Conservation (phyloP, 441 rosid species). For the Pelargonium myrrhifolium region DNA sequence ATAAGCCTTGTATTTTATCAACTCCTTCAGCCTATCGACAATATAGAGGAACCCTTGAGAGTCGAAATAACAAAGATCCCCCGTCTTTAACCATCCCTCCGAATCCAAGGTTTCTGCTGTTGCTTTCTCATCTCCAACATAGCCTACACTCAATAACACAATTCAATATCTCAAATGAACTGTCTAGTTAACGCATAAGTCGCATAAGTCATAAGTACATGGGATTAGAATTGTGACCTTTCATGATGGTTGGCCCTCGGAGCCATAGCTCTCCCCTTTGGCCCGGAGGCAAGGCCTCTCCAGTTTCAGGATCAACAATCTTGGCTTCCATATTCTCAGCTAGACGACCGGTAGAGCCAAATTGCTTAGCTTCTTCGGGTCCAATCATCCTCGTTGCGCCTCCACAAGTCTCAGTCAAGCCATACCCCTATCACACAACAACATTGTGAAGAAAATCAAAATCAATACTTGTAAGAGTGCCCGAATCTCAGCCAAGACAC, state of each 20-base stretch:
- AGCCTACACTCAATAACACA: slow-evolving; percentile 64
- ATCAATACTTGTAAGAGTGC: background rate
- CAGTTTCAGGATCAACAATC: slow-evolving; percentile 64
- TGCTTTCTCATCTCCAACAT: slow-evolving; percentile 72
- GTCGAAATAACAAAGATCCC: slow-evolving; percentile 82
- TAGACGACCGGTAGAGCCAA: slow-evolving; percentile 66
- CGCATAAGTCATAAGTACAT: too few species aligned
- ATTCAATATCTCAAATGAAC: too few species aligned
- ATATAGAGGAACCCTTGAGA: slow-evolving; percentile 56
- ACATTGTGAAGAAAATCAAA: background rate
- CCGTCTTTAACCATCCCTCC: slow-evolving; percentile 94
- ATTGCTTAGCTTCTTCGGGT: slow-evolving; percentile 41
- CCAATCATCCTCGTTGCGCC: slow-evolving; percentile 35
- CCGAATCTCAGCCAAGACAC: background rate
- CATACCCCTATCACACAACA: slow-evolving; percentile 52
- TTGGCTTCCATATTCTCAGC: slow-evolving; percentile 63
- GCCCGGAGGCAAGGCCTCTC: slow-evolving; percentile 62
- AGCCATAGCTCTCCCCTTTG: slow-evolving; percentile 83
- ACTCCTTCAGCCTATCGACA: slow-evolving; percentile 78
- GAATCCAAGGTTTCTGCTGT: slow-evolving; percentile 70
- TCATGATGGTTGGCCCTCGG: slow-evolving; percentile 73
- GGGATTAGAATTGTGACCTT: too few species aligned
- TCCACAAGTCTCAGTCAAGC: slow-evolving; percentile 68
- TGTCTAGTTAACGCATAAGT: too few species aligned
- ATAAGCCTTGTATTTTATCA: slow-evolving; percentile 83